Percentiles rank a stretch among this genome's conserved stretches.
These are phyloP conservation scores for Emmonsia crescens DNA, from an alignment of 2,329 filamentous ascomycete genomes.

Conservation along the genomic window DNA sequence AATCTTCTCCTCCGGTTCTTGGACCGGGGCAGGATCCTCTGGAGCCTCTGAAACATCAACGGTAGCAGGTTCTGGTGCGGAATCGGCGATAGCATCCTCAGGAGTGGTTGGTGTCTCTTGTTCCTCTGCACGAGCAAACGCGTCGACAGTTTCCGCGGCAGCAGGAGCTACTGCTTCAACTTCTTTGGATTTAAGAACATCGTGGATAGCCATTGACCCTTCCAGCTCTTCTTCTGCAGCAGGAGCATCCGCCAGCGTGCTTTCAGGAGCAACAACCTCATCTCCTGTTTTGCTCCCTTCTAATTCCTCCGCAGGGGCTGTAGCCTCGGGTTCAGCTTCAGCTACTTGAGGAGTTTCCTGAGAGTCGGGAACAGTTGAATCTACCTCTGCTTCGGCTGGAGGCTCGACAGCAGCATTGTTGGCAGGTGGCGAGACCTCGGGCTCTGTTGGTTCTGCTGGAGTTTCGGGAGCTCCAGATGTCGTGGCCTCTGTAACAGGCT, in stretches of 20 bases:
- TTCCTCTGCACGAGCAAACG: neutral
- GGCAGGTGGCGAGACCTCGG: neutral
- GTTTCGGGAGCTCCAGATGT: neutral
- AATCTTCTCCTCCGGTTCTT: neutral
- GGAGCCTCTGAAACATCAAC: neutral
- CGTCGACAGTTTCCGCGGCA: neutral
- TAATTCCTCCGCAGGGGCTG: neutral
- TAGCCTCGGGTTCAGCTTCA: neutral
- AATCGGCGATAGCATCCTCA: neutral
- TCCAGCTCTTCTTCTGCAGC: neutral
- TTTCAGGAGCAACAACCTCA: constrained; percentile 6
- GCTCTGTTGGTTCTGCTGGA: neutral
- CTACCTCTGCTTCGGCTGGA: neutral
- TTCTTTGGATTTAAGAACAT: neutral
- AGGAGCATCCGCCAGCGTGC: neutral
- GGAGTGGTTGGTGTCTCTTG: neutral
- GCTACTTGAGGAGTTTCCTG: neutral
- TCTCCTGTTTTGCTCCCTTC: neutral
- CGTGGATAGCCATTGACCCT: neutral
- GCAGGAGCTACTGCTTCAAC: neutral
- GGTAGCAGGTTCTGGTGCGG: neutral
- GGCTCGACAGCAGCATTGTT: neutral
- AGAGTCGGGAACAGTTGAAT: neutral
- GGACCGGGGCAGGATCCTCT: neutral
- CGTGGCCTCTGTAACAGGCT: neutral